Evolutionary conservation across 306 rosid genomes (phyloP), one percentile per base, ranked within the genome.

Genomic region (Alnus glutinosa): DNA sequence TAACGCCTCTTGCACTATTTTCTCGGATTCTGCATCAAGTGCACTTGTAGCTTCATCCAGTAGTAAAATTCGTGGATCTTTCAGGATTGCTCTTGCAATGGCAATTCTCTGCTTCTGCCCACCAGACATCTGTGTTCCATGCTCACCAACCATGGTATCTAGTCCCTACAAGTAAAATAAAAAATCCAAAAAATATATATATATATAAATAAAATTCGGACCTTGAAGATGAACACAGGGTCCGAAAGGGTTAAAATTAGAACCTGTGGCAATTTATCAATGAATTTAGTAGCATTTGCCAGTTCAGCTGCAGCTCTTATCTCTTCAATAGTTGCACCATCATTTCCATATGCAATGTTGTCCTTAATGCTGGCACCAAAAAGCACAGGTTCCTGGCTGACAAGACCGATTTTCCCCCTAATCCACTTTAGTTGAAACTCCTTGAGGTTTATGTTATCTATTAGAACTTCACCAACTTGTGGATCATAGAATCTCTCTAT

Each of bases 11-110:
- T 94, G 98, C 72, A 94, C 98, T 72, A 90, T 49, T 83, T 97
- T 92, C 84, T 94, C 98, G 39, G 98, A 94, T 72, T 90, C 98
- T 66, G 94, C 92, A 78, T 94, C 97, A 59, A 94, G 97, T 44
- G 98, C 98, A 82, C 97, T 94, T 44, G 97, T 92, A 70, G 97
- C 97, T 86, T 94, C 98, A 79, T 94, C 98, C 4, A 94, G 87
- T 74, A 94, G 96, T 79, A 92, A 79, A 73, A 94, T 94, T 76
- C 95, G 80, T 0, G 98, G 98, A 75, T 92, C 83, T 84, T 94
- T 94, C 44, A 94, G 77, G 76, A 93, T 90, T 50, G 97, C 98
- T 79, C 98, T 91, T 52, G 98, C 98, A 44, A 93, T 93, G 30
- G 98, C 97, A 72, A 93, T 89, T 59, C 98, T 91, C 68, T 93